Percentiles rank a stretch among this genome's conserved stretches.
These are phyloP conservation scores for Exutisphaerella laricina DNA, from an alignment of 2,329 filamentous ascomycete species.

Conservation along the genomic window DNA sequence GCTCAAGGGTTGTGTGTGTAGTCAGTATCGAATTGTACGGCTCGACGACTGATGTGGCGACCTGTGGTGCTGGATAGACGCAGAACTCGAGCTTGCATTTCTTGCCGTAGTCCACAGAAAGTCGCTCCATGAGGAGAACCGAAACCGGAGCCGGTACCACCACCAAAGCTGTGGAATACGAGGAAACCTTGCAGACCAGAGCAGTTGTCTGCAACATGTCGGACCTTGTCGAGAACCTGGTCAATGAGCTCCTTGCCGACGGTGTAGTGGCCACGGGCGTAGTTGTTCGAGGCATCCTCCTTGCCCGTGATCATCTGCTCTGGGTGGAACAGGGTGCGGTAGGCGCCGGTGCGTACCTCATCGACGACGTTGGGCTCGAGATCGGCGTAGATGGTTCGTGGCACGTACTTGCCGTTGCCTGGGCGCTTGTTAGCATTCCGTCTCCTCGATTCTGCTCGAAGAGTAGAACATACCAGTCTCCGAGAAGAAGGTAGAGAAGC, in stretches of 20 bases:
- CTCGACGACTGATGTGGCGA: conserved; percentile 95
- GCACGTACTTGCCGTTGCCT: conserved; percentile 99
- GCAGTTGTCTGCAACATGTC: conserved; percentile 96
- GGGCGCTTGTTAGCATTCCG: conserved; percentile 22
- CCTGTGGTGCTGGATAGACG: conserved; percentile 96
- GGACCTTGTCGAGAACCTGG: conserved; percentile 94
- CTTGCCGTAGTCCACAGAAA: conserved; percentile 99
- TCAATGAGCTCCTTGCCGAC: conserved; percentile 99
- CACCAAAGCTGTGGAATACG: conserved; percentile 99
- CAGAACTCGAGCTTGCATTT: conserved; percentile 99
- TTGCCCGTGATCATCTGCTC: conserved; percentile 99
- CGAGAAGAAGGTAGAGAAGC: conserved; percentile 99
- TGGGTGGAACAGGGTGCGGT: conserved; percentile 95
- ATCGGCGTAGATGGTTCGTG: conserved; percentile 98
- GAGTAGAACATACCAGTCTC: conserved; percentile 92
- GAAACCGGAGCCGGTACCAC: conserved; percentile 97
- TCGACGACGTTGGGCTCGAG: conserved; percentile 99
- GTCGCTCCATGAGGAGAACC: conserved; percentile 96
- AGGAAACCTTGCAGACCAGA: conserved; percentile 97
- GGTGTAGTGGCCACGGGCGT: conserved; percentile 98
- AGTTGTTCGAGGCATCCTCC: conserved; percentile 99
- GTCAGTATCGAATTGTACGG: conserved; percentile 99
- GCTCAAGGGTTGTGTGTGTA: conserved; percentile 97
- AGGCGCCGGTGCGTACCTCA: conserved; percentile 95
- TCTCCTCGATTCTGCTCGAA: conserved; percentile 42